Conservation (phyloP, 768 basidiomycete genomes). For the Auricularia sp. region DNA sequence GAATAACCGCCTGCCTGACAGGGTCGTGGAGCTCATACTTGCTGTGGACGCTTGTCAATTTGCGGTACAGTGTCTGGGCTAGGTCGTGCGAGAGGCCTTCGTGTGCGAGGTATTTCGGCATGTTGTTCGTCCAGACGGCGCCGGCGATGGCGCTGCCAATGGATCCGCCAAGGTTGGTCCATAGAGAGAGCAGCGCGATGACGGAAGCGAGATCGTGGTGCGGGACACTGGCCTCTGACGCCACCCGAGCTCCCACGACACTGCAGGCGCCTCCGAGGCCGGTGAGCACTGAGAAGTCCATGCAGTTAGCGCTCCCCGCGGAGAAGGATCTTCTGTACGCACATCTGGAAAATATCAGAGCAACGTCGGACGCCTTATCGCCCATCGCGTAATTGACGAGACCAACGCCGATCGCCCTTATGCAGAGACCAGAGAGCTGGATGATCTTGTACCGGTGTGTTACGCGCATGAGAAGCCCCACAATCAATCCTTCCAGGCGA, state of each 20-base stretch:
- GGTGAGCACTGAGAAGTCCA: conserved; percentile 32
- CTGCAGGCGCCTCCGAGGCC: conserved; percentile 46
- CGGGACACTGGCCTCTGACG: conserved; percentile 38
- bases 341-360: conserved; percentile 31
- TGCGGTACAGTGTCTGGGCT: conserved; percentile 9
- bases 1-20: conserved; percentile 8
- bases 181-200: conserved; percentile 37
- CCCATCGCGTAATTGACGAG: conserved; percentile 19
- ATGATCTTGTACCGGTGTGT: conserved; percentile 37
- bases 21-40: conserved; percentile 7
- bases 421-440: conserved; percentile 28
- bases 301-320: neutral
- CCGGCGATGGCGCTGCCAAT: conserved; percentile 33
- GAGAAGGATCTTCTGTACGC: neutral
- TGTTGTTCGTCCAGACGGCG: conserved; percentile 17
- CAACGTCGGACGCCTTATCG: conserved; percentile 15
- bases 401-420: conserved; percentile 22
- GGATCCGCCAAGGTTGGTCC: conserved; percentile 36
- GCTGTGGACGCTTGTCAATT: conserved; percentile 11
- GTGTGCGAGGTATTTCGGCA: conserved; percentile 17
- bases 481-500: conserved; percentile 32
- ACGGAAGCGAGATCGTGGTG: conserved; percentile 41
- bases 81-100: conserved; percentile 12
- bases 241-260: conserved; percentile 32
- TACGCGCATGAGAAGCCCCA: conserved; percentile 33